phyloP scores from a whole-genome alignment of 1,139 yeast genomes.

The Yamadazyma kanchanaburiensis region DNA sequence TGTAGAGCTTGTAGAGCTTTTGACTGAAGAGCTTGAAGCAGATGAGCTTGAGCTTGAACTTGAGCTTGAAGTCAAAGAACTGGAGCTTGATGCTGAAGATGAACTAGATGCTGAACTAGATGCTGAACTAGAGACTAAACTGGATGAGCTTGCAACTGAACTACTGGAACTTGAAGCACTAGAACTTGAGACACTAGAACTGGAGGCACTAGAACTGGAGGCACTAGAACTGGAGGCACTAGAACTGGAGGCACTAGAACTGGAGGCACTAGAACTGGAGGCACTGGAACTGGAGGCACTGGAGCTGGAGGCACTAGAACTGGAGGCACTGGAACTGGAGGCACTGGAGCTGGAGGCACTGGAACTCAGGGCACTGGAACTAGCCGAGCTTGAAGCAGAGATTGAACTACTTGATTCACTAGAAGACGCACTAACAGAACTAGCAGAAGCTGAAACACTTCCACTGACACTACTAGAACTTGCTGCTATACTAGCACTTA shows the following conservation, averaged over 20 bases:
- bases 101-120: conserved; percentile 1
- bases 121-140: conserved; percentile 1
- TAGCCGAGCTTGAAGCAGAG: background rate
- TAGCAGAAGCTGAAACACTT: background rate
- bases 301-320: background rate
- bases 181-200: background rate
- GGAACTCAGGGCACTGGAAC: background rate
- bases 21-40: background rate
- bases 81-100: background rate
- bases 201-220: background rate
- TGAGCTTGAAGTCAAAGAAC: background rate
- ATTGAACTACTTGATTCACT: conserved; percentile 1
- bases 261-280: background rate
- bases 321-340: background rate
- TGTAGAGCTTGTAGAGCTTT: background rate
- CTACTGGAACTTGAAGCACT: conserved; percentile 1
- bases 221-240: conserved; percentile 1
- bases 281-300: background rate
- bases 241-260: conserved; percentile 1
- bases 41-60: background rate
- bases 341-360: background rate
- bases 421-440: background rate
- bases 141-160: conserved; percentile 1
- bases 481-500: background rate
- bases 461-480: conserved; percentile 1